Evolutionary conservation across 1,139 yeast species (phyloP), one percentile per base, ranked within the genome.

Genomic region (Pichia sp.): DNA sequence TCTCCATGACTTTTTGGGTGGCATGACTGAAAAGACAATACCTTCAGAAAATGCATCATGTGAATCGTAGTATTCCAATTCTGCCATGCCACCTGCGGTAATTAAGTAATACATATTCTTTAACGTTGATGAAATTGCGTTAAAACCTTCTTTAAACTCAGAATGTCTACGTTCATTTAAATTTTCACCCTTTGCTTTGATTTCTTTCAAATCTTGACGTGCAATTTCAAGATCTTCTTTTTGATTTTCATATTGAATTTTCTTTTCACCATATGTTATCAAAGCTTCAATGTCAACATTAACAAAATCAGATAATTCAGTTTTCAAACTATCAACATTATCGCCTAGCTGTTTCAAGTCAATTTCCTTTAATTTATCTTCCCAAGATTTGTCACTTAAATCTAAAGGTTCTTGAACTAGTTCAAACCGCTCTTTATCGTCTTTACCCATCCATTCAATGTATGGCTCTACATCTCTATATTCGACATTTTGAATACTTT

Each of bases 61-160:
- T 56, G 95, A 84, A 63, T 94, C 98, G 22, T 90, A 97, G 46
- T 92, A 75, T 63, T 94, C 99, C 40, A 94, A 73, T 65, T 94
- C 98, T 0, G 99, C 99, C 70, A 90, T 94, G 38, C 99, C 99
- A 16, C 98, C 98, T 95, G 92, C 89, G 0, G 98, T 94, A 52
- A 94, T 92, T 95, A 92, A 87, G 61, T 90, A 95, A 62, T 94
- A 94, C 97, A 94, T 90, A 60, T 88, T 97, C 65, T 92, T 92
- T 54, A 94, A 75, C 8, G 96, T 86, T 66, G 82, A 73, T 1
- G 97, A 89, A 35, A 94, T 94, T 29, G 80, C 74, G 56, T 82
- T 80, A 69, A 94, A 92, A 0, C 99, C 98, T 54, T 79, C 80
- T 95, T 89, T 88, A 61, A 94, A 94, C 65, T 94, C 97, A 54